phyloP scores from a whole-genome alignment of 148 eudicot genomes.

The Silene conica region DNA sequence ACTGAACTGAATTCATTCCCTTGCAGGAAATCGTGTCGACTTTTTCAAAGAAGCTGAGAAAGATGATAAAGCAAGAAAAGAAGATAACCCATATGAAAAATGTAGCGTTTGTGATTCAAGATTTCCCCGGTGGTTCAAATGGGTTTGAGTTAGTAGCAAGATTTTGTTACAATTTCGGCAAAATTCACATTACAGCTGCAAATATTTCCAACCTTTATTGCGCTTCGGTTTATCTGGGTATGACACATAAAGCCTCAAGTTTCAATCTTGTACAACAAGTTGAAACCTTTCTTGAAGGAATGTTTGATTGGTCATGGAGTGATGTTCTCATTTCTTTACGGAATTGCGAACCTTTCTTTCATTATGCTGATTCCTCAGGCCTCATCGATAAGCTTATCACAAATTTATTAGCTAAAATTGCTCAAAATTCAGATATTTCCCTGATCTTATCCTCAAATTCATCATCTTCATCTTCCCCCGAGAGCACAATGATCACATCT shows the following conservation, averaged over 20 bases:
- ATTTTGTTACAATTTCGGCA: conserved; percentile 62
- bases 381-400: conserved; percentile 50
- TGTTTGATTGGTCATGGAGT: conserved; percentile 61
- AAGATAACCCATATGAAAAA: conserved; percentile 31
- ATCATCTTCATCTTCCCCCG: conserved; percentile 63
- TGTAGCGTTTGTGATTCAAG: conserved; percentile 32
- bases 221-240: conserved; percentile 49
- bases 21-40: conserved; percentile 49
- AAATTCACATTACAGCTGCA: conserved; percentile 35
- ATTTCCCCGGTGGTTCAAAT: conserved; percentile 63
- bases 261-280: conserved; percentile 49
- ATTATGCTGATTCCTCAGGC: conserved; percentile 45
- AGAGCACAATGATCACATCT: conserved; percentile 1
- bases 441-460: conserved; percentile 31
- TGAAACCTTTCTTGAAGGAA: conserved; percentile 47
- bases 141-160: conserved; percentile 64
- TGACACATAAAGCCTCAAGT: conserved; percentile 36
- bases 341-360: conserved; percentile 40
- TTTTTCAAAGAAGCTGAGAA: conserved; percentile 50
- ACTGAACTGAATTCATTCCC: too few species aligned
- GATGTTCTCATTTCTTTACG: conserved; percentile 46
- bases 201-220: conserved; percentile 55
- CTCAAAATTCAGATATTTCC: conserved; percentile 50
- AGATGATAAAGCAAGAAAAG: conserved; percentile 49
- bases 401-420: conserved; percentile 55